Percentiles rank a stretch among this genome's conserved stretches.
phyloP scores from a whole-genome alignment of 2,329 filamentous ascomycete species.

The Samsoniella hepiali region DNA sequence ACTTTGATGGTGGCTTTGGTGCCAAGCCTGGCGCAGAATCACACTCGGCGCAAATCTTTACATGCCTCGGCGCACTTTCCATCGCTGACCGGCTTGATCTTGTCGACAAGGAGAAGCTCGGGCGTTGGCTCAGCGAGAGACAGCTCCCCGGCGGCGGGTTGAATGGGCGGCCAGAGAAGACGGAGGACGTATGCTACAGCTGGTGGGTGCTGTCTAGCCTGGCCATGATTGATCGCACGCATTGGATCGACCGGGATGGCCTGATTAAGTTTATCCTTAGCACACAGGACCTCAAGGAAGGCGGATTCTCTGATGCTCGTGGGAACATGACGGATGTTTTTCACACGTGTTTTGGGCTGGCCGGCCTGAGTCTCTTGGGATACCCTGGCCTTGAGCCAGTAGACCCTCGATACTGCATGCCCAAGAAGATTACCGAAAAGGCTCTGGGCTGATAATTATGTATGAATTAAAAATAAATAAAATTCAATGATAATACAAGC shows the following conservation, averaged over 20 bases:
- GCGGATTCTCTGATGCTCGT: conserved; percentile 85
- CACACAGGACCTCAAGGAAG: conserved; percentile 81
- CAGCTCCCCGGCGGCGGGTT: conserved; percentile 84
- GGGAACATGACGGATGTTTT: conserved; percentile 97
- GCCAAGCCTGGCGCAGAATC: conserved; percentile 87
- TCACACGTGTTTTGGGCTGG: conserved; percentile 86
- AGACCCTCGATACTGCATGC: conserved; percentile 85
- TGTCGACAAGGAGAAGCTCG: conserved; percentile 77
- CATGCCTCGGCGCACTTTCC: conserved; percentile 80
- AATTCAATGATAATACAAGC: background rate
- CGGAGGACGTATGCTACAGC: conserved; percentile 96
- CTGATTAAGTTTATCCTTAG: conserved; percentile 78
- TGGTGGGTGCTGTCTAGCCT: conserved; percentile 97
- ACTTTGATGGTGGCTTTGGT: conserved; percentile 93
- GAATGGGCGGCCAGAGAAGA: conserved; percentile 92
- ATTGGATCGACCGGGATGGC: conserved; percentile 88
- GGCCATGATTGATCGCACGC: conserved; percentile 78
- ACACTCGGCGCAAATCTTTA: conserved; percentile 93
- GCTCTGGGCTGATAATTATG: conserved; percentile 42
- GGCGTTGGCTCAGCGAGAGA: conserved; percentile 87
- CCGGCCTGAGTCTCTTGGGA: conserved; percentile 79
- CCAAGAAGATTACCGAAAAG: conserved; percentile 61
- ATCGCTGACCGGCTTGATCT: conserved; percentile 81
- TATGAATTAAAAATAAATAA: background rate
- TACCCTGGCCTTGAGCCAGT: conserved; percentile 75